Evolutionary conservation across 225 moss, liverwort and hornwort species (phyloP).

Genomic region (Pleurozium schreberi): DNA sequence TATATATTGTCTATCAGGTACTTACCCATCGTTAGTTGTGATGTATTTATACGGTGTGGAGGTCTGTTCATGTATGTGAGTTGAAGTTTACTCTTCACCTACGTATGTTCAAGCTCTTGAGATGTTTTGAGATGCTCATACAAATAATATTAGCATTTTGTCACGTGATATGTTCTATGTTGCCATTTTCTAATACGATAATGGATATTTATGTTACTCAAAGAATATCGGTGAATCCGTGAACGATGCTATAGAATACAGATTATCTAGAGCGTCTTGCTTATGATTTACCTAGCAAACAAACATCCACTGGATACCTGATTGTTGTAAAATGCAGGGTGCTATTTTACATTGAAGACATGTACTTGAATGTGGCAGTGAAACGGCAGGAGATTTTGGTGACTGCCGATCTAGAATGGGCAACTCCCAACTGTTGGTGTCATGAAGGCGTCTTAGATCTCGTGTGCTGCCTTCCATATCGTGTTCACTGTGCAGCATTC

Average conservation of each 20-base stretch:
- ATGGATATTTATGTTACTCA: neutral
- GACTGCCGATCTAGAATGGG: conserved; percentile 9
- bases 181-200: neutral
- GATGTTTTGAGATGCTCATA: neutral
- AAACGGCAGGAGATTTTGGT: conserved; percentile 12
- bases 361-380: conserved; percentile 42
- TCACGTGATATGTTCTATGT: neutral
- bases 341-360: conserved; percentile 14
- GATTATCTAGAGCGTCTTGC: neutral
- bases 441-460: neutral
- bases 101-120: neutral
- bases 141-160: neutral
- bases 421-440: conserved; percentile 6
- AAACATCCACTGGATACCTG: neutral
- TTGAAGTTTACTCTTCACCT: neutral
- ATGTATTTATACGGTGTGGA: neutral
- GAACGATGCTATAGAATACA: neutral
- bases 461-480: neutral
- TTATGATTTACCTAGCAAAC: neutral
- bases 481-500: neutral
- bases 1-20: conserved; percentile 89
- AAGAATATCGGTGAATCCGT: neutral
- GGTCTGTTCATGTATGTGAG: neutral
- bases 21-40: neutral
- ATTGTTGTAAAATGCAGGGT: neutral